These are phyloP conservation scores for Blastobotrys buckinghamii DNA, from an alignment of 1,139 yeast species.

Conservation along the genomic window DNA sequence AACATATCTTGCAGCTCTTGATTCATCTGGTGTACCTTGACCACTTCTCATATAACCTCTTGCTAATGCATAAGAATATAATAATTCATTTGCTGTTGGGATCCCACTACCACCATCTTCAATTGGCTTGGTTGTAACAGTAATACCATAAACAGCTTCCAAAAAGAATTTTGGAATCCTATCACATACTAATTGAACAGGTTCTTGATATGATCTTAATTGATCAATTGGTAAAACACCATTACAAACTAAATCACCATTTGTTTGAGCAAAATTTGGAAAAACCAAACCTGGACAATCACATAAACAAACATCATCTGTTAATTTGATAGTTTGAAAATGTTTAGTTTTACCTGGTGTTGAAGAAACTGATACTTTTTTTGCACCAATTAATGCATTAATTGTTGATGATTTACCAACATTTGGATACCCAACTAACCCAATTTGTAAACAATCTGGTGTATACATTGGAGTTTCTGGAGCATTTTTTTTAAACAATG, in stretches of 20 bases:
- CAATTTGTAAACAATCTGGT: constrained; percentile 61
- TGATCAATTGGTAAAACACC: constrained; percentile 99
- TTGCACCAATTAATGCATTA: constrained; percentile 91
- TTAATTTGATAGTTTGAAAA: constrained; percentile 89
- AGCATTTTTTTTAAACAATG: constrained; percentile 69
- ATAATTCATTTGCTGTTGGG: constrained; percentile 84
- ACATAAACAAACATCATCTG: constrained; percentile 79
- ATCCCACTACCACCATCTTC: constrained; percentile 88
- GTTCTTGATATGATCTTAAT: constrained; percentile 90
- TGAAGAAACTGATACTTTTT: constrained; percentile 93
- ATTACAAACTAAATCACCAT: constrained; percentile 94
- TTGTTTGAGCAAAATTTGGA: constrained; percentile 95
- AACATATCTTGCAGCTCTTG: constrained; percentile 88
- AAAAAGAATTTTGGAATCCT: constrained; percentile 83
- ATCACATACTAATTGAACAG: constrained; percentile 76
- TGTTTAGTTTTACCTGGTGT: constrained; percentile 99
- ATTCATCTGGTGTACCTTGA: constrained; percentile 94
- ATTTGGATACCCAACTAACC: constrained; percentile 86
- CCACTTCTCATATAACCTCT: constrained; percentile 93
- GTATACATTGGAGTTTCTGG: constrained; percentile 50
- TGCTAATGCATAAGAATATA: constrained; percentile 91
- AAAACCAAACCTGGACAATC: constrained; percentile 99
- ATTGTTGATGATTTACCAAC: constrained; percentile 94
- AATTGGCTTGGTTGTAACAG: constrained; percentile 62
- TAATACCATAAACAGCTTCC: constrained; percentile 93